These are phyloP conservation scores for Moelleriella libera DNA, from an alignment of 2,329 filamentous ascomycete genomes.

Conservation along the genomic window DNA sequence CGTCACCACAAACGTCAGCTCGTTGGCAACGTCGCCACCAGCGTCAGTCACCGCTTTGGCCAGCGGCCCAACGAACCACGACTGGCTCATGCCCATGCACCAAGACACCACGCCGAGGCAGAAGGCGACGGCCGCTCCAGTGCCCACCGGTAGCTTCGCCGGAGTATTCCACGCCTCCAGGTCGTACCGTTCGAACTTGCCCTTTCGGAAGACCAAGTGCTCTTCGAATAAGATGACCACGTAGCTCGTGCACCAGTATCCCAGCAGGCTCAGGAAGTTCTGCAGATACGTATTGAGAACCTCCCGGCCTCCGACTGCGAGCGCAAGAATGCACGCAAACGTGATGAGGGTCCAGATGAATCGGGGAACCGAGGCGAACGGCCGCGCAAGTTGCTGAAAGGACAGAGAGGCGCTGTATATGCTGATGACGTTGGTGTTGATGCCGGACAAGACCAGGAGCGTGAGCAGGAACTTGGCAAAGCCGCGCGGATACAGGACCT, in stretches of 20 bases:
- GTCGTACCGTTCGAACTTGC: constrained; percentile 25
- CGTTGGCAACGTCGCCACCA: constrained; percentile 40
- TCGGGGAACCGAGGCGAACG: constrained; percentile 22
- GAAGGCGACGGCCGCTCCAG: constrained; percentile 27
- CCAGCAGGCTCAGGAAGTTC: constrained; percentile 29
- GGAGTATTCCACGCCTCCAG: constrained; percentile 29
- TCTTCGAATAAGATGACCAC: constrained; percentile 25
- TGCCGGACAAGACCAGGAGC: constrained; percentile 20
- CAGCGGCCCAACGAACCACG: constrained; percentile 42
- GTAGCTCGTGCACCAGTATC: constrained; percentile 30
- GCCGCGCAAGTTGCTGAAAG: constrained; percentile 22
- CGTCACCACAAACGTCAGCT: constrained; percentile 27
- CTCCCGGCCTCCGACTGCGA: constrained; percentile 23
- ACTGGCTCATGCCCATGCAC: constrained; percentile 39
- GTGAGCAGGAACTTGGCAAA: constrained; percentile 30
- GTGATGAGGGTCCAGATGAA: constrained; percentile 24
- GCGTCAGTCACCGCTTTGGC: constrained; percentile 39
- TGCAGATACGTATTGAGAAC: constrained; percentile 26
- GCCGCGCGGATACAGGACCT: constrained; percentile 26
- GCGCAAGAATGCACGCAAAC: constrained; percentile 24
- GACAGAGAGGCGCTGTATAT: constrained; percentile 24
- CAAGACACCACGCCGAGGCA: constrained; percentile 27
- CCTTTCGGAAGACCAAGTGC: constrained; percentile 25
- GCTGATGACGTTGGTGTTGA: constrained; percentile 21
- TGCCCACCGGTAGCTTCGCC: constrained; percentile 22